These are phyloP conservation scores for Trapa incisa DNA, from an alignment of 345 rosid genomes.

Conservation along the genomic window DNA sequence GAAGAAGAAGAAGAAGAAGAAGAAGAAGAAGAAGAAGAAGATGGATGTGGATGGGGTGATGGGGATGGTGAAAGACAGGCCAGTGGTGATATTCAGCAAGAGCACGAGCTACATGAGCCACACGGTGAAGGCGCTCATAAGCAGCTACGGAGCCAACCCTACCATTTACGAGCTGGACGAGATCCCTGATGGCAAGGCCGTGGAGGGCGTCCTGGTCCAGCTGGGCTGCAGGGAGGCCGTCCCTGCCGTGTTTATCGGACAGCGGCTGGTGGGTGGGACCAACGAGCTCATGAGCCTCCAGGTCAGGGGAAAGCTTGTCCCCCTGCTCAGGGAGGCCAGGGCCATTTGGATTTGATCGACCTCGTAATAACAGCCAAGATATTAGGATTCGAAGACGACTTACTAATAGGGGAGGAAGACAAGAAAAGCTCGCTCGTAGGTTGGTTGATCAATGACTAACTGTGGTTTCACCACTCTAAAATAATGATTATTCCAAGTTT, in stretches of 20 bases:
- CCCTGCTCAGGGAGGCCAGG: conserved; percentile 57
- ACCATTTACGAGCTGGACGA: conserved; percentile 64
- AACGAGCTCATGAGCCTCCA: conserved; percentile 64
- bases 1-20: background rate
- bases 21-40: background rate
- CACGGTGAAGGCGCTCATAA: conserved; percentile 45
- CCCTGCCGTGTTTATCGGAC: conserved; percentile 78
- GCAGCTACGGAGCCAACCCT: conserved; percentile 62
- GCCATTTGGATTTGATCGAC: conserved; percentile 59
- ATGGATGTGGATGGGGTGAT: conserved; percentile 27
- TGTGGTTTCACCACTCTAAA: no score
- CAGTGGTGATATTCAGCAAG: conserved; percentile 84
- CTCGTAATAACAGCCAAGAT: no score
- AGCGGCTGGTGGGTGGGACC: conserved; percentile 61
- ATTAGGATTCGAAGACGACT: no score
- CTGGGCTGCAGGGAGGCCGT: conserved; percentile 47
- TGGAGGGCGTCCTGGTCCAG: conserved; percentile 47
- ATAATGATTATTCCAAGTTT: no score
- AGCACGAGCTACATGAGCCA: conserved; percentile 72
- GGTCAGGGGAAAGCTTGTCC: conserved; percentile 48
- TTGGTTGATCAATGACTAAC: no score
- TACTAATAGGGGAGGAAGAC: no score
- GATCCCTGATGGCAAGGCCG: conserved; percentile 37
- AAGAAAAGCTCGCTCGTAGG: no score
- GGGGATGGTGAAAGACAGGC: conserved; percentile 45